Evolutionary conservation across 331 rosid species (phyloP), one percentile per base, ranked within the genome.

Genomic region (Malus hybrid): DNA sequence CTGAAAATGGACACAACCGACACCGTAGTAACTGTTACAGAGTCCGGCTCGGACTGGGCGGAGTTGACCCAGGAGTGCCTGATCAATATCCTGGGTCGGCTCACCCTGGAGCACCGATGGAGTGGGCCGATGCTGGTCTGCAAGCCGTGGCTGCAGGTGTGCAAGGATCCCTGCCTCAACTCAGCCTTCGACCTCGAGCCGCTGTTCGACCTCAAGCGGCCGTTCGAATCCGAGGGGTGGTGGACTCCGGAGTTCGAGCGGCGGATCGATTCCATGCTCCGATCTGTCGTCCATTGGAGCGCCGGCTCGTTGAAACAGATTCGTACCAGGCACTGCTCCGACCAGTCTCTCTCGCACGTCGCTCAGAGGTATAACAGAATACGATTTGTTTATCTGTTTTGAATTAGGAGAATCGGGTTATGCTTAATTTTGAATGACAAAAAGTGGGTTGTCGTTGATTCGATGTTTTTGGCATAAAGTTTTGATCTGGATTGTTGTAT

Each of bases 21-120:
- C 28, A n/a, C 19, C 24, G 84, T 46, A 7, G 34, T 7, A 46
- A 53, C 57, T 20, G 78, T 77, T 33, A 48, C 67, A 70, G 91
- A 76, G 72, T 70, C 73, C 8, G 74, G 42, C 5, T 24, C 76
- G 7, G 89, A 82, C 44, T 94, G 96, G 98, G 77, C 87, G 71
- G 96, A 90, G 84, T 77, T 94, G 87, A 91, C 96, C 75, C 88
- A 69, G 10, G 96, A 87, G 76, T 90, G 91, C 74, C 95, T 94
- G 63, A 58, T 79, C 80, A 86, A 85, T 85, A 89, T 94, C 86
- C 80, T 94, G 60, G 76, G 88, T 26, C 96, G 96, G 14, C 93
- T 94, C 74, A 61, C 81, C 86, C 12, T 79, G 4, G 86, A 84
- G 75, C 89, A 90, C 24, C 95, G 88, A 53, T 94, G 96, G 95